Percentiles rank a stretch among this genome's conserved stretches.
Evolutionary conservation across 768 basidiomycete genomes (phyloP).

Genomic region (Macrolepiota fuliginosa): DNA sequence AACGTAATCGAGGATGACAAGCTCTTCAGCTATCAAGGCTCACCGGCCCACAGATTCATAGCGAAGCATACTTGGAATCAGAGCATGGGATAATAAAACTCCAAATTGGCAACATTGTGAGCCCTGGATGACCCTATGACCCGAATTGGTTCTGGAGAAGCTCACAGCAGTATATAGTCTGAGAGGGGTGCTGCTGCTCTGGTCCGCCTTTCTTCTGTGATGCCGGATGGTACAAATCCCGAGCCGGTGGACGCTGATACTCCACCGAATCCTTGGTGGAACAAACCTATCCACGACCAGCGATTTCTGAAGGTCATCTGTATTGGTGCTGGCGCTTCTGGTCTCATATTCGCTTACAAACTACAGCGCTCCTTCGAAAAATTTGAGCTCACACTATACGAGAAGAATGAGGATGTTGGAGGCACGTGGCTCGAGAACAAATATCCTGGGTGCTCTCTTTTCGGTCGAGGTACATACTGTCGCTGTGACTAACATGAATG

Average conservation of each 20-base stretch:
- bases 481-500: constrained; percentile 24
- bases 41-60: neutral
- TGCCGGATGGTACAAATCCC: neutral
- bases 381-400: constrained; percentile 29
- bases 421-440: constrained; percentile 36
- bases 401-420: constrained; percentile 28
- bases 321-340: constrained; percentile 33
- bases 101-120: neutral
- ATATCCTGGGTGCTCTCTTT: constrained; percentile 14
- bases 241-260: neutral
- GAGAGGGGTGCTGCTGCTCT: neutral
- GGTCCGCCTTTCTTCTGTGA: neutral
- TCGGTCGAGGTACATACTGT: too few relatives aligned
- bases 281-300: constrained; percentile 26
- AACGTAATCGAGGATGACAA: neutral
- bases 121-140: neutral
- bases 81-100: neutral
- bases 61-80: neutral
- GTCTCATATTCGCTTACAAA: constrained; percentile 30
- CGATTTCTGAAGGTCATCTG: constrained; percentile 29
- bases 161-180: neutral
- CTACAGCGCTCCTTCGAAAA: constrained; percentile 32
- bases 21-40: neutral
- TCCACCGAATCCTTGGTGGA: neutral
- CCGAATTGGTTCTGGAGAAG: neutral